A percentile compares a stretch with the other conserved stretches of the same genome.
Conservation (phyloP, 2,329 filamentous ascomycete genomes). For the Curvularia sp. region DNA sequence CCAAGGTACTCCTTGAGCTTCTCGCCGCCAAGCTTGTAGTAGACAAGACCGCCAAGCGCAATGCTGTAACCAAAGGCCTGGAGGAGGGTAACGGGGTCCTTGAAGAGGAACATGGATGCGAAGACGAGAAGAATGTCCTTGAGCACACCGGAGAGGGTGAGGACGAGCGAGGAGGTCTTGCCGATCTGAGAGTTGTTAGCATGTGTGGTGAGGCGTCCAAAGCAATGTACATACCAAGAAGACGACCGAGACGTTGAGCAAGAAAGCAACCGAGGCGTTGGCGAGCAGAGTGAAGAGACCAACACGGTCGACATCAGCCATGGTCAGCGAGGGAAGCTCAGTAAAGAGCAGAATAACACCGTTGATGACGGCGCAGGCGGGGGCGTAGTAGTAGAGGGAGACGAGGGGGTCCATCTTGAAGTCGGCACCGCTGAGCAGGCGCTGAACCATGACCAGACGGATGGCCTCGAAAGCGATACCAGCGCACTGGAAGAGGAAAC, state of each 20-base stretch:
- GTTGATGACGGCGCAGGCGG: constrained; percentile 84
- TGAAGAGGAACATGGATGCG: constrained; percentile 83
- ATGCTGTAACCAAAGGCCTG: constrained; percentile 87
- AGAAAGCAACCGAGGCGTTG: constrained; percentile 80
- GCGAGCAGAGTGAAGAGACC: constrained; percentile 74
- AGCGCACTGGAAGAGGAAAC: constrained; percentile 78
- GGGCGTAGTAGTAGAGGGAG: constrained; percentile 89
- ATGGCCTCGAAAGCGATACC: constrained; percentile 84
- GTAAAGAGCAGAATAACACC: constrained; percentile 73
- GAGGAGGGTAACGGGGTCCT: constrained; percentile 73
- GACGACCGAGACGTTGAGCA: constrained; percentile 84
- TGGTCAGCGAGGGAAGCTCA: constrained; percentile 73
- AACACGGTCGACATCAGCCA: constrained; percentile 75
- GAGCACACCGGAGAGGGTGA: constrained; percentile 85
- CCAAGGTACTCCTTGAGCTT: constrained; percentile 80
- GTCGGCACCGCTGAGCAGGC: constrained; percentile 78
- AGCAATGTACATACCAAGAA: constrained; percentile 70
- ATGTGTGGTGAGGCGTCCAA: constrained; percentile 8
- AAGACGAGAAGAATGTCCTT: constrained; percentile 86
- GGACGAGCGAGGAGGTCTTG: constrained; percentile 84
- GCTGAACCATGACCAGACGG: constrained; percentile 83
- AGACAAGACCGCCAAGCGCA: constrained; percentile 77
- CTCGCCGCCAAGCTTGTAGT: constrained; percentile 86
- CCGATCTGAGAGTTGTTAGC: constrained; percentile 67
- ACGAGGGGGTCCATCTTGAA: constrained; percentile 93